A percentile compares a stretch with the other conserved stretches of the same genome.
phyloP scores from a whole-genome alignment of 352 stramenopile species.

The Phytopythium montanum region DNA sequence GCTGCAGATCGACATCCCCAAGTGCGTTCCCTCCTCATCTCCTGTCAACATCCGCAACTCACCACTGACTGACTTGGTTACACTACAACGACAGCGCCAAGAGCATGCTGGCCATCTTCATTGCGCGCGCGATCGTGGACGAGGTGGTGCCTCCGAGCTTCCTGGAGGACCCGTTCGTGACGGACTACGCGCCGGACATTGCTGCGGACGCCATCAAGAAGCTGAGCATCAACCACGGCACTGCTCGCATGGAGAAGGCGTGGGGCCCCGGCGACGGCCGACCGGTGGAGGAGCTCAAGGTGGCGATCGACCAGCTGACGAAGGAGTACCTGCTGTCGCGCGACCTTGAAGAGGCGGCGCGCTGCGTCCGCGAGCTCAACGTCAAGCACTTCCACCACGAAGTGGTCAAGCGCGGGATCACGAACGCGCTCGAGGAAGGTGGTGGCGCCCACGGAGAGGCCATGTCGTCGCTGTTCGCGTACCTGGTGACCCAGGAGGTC shows the following conservation, averaged over 20 bases:
- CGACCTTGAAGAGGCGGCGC: constrained; percentile 94
- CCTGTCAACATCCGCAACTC: background rate
- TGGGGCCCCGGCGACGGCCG: constrained; percentile 96
- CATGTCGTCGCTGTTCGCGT: constrained; percentile 76
- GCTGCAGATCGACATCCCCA: constrained; percentile 95
- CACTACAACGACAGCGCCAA: constrained; percentile 34
- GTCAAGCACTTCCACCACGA: constrained; percentile 97
- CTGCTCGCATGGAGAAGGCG: constrained; percentile 94
- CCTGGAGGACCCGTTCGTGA: constrained; percentile 95
- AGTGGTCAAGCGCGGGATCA: constrained; percentile 86
- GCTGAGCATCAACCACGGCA: constrained; percentile 96
- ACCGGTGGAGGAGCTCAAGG: constrained; percentile 90
- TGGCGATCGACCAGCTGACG: constrained; percentile 94
- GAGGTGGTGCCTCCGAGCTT: constrained; percentile 98
- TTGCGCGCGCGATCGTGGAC: constrained; percentile 97
- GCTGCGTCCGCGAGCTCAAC: constrained; percentile 92
- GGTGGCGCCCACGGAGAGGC: constrained; percentile 39
- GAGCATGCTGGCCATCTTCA: constrained; percentile 95
- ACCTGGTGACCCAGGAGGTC: constrained; percentile 64
- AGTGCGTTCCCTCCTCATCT: constrained; percentile 17
- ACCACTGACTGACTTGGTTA: background rate
- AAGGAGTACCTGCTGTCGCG: constrained; percentile 95
- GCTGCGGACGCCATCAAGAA: constrained; percentile 95
- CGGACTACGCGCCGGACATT: constrained; percentile 92
- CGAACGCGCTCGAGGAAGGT: constrained; percentile 48